These are phyloP conservation scores for Hanseniaspora gamundiae DNA, from an alignment of 1,139 yeast genomes.

Conservation along the genomic window DNA sequence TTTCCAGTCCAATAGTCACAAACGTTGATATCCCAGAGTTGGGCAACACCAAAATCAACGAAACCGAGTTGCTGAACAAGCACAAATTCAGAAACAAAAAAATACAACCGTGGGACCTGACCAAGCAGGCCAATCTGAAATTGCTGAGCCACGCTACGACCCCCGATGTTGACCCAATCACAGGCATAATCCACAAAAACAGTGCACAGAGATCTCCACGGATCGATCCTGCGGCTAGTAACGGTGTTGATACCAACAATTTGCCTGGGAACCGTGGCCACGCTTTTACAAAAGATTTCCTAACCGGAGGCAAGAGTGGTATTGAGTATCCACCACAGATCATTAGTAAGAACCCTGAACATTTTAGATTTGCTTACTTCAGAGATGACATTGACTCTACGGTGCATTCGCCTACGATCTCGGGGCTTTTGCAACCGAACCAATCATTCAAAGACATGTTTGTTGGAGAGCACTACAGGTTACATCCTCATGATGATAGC, in stretches of 20 bases:
- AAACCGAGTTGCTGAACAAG: constrained; percentile 41
- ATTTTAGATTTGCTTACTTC: constrained; percentile 75
- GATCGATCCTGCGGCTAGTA: no score
- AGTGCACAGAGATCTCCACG: background rate
- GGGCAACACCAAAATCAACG: constrained; percentile 44
- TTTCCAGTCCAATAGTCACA: constrained; percentile 29
- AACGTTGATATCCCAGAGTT: constrained; percentile 31
- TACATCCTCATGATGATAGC: constrained; percentile 10
- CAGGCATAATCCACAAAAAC: no score
- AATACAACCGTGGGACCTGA: constrained; percentile 63
- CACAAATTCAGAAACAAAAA: constrained; percentile 68
- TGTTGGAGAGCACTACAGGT: constrained; percentile 25
- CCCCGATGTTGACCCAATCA: background rate
- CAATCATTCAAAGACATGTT: constrained; percentile 40
- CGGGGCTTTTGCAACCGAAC: constrained; percentile 60
- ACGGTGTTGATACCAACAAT: background rate
- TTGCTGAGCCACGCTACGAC: background rate
- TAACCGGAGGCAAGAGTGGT: constrained; percentile 8
- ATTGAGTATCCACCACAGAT: constrained; percentile 31
- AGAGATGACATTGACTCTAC: constrained; percentile 83
- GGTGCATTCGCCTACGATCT: constrained; percentile 77
- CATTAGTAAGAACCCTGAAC: constrained; percentile 32
- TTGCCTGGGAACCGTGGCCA: constrained; percentile 1
- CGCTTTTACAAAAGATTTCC: constrained; percentile 3
- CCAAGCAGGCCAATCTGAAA: constrained; percentile 13